Evolutionary conservation across 495 filamentous ascomycete species (phyloP).

Genomic region (Penicillium paradoxum): DNA sequence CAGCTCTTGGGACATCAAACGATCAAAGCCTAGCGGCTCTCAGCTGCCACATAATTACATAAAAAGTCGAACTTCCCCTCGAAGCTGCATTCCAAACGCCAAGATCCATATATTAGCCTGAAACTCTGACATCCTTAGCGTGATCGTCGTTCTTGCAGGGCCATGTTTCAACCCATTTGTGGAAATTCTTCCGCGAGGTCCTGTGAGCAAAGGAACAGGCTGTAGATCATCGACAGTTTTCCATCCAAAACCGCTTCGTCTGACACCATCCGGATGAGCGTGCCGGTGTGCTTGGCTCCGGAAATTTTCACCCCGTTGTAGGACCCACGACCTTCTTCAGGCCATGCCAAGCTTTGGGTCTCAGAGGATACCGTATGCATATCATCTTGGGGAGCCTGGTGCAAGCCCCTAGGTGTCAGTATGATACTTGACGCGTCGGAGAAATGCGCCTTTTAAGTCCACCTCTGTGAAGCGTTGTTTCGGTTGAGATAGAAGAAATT

Average conservation of each 20-base stretch:
- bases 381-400: background rate
- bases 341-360: background rate
- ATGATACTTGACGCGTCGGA: constrained; percentile 11
- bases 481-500: background rate
- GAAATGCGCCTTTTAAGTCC: constrained; percentile 1
- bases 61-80: background rate
- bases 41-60: background rate
- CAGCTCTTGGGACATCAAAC: background rate
- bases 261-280: background rate
- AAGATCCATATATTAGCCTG: constrained; percentile 3
- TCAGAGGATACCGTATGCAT: background rate
- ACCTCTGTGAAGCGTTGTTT: background rate
- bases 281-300: background rate
- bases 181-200: constrained; percentile 3
- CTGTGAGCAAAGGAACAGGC: background rate
- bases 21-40: background rate
- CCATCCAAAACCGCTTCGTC: background rate
- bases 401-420: background rate
- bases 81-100: constrained; percentile 2
- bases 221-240: background rate
- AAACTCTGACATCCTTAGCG: constrained; percentile 9
- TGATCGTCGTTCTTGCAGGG: background rate
- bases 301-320: background rate
- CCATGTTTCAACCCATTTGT: constrained; percentile 6
- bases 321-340: background rate